Conservation (phyloP, 2,329 filamentous ascomycete genomes). For the Mycocentrospora acerina region DNA sequence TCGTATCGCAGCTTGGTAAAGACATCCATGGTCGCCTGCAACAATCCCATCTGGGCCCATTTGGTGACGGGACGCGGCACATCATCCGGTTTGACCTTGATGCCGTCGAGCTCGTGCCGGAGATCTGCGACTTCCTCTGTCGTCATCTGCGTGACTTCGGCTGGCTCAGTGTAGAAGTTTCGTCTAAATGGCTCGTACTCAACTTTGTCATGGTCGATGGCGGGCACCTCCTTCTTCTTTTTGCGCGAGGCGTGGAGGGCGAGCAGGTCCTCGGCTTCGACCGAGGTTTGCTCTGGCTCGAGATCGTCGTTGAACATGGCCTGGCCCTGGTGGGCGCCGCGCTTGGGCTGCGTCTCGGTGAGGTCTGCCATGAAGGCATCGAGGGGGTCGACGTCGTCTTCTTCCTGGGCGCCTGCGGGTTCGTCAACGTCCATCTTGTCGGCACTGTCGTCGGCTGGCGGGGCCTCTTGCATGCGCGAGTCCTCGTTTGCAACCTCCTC, state of each 20-base stretch:
- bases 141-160: conserved; percentile 78
- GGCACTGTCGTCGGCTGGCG: conserved; percentile 20
- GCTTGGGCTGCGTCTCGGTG: conserved; percentile 37
- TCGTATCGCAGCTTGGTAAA: conserved; percentile 81
- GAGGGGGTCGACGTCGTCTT: conserved; percentile 81
- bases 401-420: conserved; percentile 55
- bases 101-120: conserved; percentile 86
- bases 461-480: conserved; percentile 45
- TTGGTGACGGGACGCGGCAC: conserved; percentile 93
- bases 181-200: conserved; percentile 85
- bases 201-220: conserved; percentile 81
- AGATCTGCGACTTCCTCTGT: conserved; percentile 81
- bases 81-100: conserved; percentile 76
- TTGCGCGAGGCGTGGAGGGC: conserved; percentile 62
- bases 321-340: conserved; percentile 67
- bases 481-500: conserved; percentile 59
- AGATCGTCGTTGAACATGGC: conserved; percentile 86
- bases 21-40: conserved; percentile 82
- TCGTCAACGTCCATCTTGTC: conserved; percentile 61
- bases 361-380: conserved; percentile 94
- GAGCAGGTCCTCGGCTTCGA: conserved; percentile 57
- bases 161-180: conserved; percentile 90
- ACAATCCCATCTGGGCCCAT: conserved; percentile 93
- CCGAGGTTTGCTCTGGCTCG: conserved; percentile 65
- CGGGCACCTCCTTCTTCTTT: conserved; percentile 96